Evolutionary conservation across 805 yeast genomes (phyloP), one percentile per base, ranked within the genome.

Genomic region (Nakazawaea ernobii): DNA sequence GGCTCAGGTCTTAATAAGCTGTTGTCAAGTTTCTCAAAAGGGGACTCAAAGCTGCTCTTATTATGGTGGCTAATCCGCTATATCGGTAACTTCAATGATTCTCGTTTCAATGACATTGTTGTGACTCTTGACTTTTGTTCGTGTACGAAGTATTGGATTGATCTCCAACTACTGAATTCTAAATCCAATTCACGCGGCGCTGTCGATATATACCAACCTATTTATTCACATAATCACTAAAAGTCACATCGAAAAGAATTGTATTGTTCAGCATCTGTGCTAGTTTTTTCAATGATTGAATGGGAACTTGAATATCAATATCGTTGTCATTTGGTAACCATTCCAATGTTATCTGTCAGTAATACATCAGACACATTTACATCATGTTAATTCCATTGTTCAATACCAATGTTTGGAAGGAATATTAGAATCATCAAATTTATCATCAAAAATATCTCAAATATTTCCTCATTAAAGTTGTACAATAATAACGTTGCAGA

Each of bases 71-170:
- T 28, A 8, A 20, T 33, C n/a, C 3, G 79, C 72, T 28, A 75
- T 67, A 52, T 75, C 81, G 43, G 75, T 70, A 11, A 70, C 57
- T 53, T 75, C 80, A 41, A 75, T 73, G 53, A 73, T 72, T 39
- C 81, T 58, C 6, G 75, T 61, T 55, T 62, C 67, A 35, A 62
- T 60, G 20, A 43, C 39, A 32, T 47, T 47, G 8, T 63, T 59
- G 2, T 80, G 81, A 49, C 71, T 70, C 11, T 70, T 74, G 48
- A 30, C 38, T 9, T 67, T 67, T 37, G 55, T 55, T 48, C 73
- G 59, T 33, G 62, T 55, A 45, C 60, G 65, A 49, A 57, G 68
- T 24, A 63, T 65, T 20, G 55, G 67, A 51, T 58, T 63, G 51
- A 55, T 66, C 44, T 69, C 73, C 53, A 62, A 55, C 46, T 56